phyloP scores from a whole-genome alignment of 345 rosid genomes.

The Camelina neglecta region DNA sequence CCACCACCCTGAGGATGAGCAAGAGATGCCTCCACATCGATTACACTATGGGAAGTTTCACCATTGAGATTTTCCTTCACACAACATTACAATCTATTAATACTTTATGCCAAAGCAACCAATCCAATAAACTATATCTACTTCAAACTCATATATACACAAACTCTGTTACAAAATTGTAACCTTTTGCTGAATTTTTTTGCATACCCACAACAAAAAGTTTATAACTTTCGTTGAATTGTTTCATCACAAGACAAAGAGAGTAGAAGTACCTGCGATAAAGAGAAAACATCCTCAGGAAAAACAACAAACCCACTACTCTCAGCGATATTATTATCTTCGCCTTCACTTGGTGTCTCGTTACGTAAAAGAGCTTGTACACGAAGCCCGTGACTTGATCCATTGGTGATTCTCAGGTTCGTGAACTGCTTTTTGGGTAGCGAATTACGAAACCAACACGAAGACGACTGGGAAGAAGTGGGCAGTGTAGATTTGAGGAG shows the following conservation, averaged over 20 bases:
- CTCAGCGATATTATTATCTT: conserved; percentile 47
- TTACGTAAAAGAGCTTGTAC: conserved; percentile 47
- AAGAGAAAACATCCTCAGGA: conserved; percentile 55
- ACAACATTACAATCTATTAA: conserved; percentile 51
- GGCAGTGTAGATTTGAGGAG: conserved; percentile 39
- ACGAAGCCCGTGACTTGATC: conserved; percentile 50
- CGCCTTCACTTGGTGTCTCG: conserved; percentile 55
- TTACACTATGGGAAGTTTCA: conserved; percentile 49
- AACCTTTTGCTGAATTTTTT: neutral
- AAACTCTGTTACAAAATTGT: conserved; percentile 13
- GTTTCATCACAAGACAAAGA: neutral
- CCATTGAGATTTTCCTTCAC: conserved; percentile 60
- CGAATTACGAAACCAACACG: conserved; percentile 41
- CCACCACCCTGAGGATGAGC: conserved; percentile 61
- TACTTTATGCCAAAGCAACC: conserved; percentile 41
- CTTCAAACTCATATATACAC: conserved; percentile 25
- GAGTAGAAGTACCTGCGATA: conserved; percentile 54
- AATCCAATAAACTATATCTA: conserved; percentile 41
- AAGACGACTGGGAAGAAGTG: conserved; percentile 45
- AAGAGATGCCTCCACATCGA: conserved; percentile 58
- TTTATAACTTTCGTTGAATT: neutral
- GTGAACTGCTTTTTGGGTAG: conserved; percentile 45
- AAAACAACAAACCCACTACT: conserved; percentile 50
- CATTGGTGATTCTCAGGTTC: conserved; percentile 52
- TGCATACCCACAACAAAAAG: conserved; percentile 6